Evolutionary conservation across 2,329 filamentous ascomycete species (phyloP), one percentile per base, ranked within the genome.

Genomic region (Epichloe bromicola): DNA sequence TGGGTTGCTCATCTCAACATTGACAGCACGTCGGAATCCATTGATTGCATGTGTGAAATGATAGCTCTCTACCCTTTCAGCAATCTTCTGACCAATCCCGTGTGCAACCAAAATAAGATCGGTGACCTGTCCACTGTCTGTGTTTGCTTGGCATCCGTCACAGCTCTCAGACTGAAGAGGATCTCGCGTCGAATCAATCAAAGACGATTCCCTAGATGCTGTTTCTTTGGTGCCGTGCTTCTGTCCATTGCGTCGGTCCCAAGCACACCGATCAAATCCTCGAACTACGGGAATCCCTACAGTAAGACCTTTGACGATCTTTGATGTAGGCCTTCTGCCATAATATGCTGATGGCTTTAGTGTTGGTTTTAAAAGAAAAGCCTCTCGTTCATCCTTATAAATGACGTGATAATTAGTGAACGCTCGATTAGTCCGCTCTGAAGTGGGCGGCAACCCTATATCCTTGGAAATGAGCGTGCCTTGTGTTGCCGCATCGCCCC

Each of bases 21-120:
- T 95, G 51, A 97, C 79, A 19, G 88, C 82, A 53, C 90, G 79
- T 12, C 93, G 82, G 58, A 98, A 93, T 0, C 83, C 80, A 61
- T 95, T 97, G 63, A 97, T 91, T 5, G 89, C 87, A 65, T 97
- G 91, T 0, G 93, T 98, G 60, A 98, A 98, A 65, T 97, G 88
- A 60, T 90, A 98, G 59, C 88, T 95, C 66, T 97, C 91, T 54
- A 97, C 88, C 12, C 90, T 78, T 64, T 98, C 89, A 0, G 90
- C 94, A 47, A 97, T 76, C 65, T 98, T 97, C 65, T 98, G 93
- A 0, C 93, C 93, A 56, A 98, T 97, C 2, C 93, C 93, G 61
- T 98, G 93, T 42, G 93, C 86, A 10, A 97, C 88, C 4, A 98
- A 74, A 2, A 97, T 79, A 7, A 98, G 73, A 61, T 98, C 93